A percentile compares a stretch with the other conserved stretches of the same genome.
Evolutionary conservation across 495 filamentous ascomycete genomes (phyloP).

Genomic region (Amorphotheca resinae): DNA sequence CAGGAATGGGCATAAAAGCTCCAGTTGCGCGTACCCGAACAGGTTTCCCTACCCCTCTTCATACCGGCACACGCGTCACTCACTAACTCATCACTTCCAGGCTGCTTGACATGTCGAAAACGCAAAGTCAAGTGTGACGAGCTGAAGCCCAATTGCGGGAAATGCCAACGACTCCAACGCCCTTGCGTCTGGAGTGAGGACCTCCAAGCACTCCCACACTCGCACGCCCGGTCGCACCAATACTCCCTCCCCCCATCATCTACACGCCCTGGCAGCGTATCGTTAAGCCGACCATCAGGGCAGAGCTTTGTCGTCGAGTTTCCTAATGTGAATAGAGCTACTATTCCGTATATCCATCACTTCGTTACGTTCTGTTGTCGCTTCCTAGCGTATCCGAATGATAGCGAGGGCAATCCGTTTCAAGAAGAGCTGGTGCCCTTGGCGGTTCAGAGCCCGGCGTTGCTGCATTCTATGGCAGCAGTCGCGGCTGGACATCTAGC

Average conservation of each 20-base stretch:
- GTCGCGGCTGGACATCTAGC: constrained; percentile 3
- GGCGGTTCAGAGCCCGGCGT: not conserved
- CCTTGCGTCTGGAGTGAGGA: constrained; percentile 18
- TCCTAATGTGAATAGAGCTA: constrained; percentile 12
- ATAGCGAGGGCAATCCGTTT: constrained; percentile 8
- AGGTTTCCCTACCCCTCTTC: constrained; percentile 1
- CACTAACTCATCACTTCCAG: constrained; percentile 5
- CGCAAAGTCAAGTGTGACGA: constrained; percentile 24
- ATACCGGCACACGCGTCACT: not conserved
- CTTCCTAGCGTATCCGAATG: constrained; percentile 12
- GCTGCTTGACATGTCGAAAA: constrained; percentile 20
- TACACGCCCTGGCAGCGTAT: not conserved
- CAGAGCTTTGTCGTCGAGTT: constrained; percentile 20
- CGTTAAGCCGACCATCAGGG: constrained; percentile 1
- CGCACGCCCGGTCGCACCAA: constrained; percentile 3
- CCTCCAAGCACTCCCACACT: constrained; percentile 10
- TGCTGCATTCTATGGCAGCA: constrained; percentile 7
- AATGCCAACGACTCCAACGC: constrained; percentile 13
- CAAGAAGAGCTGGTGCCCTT: constrained; percentile 1
- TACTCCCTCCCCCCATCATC: not conserved
- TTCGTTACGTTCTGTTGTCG: constrained; percentile 18
- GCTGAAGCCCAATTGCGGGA: constrained; percentile 15
- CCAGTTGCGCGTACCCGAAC: constrained; percentile 18
- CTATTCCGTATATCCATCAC: constrained; percentile 17
- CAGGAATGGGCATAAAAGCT: constrained; percentile 17